Evolutionary conservation across 164 flowering plant species (phyloP), one percentile per base, ranked within the genome.

Genomic region (Protea cynaroides): DNA sequence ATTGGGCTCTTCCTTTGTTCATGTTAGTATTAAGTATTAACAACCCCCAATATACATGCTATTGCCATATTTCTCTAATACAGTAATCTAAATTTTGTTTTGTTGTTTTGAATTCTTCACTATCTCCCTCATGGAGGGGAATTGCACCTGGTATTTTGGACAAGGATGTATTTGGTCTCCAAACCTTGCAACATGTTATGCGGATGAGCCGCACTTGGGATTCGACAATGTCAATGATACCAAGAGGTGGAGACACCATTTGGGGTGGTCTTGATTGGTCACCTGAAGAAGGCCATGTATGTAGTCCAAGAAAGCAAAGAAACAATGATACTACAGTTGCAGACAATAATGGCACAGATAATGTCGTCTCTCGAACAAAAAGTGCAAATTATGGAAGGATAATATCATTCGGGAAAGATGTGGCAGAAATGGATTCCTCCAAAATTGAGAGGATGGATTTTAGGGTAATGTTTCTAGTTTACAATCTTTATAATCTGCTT

Each of bases 211-310:
- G 98, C 23, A 86, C 97, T 34, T 93, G 97, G 97, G 98, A 93
- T 78, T 82, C 98, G 59, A 93, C 98, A 46, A 86, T 90, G 98
- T 93, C 98, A 47, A 93, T 93, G 98, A 76, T 93, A 66, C 98
- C 96, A 23, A 90, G 79, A 77, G 98, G 98, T 34, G 98, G 98
- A 62, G 90, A 90, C 64, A 84, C 86, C 17, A 87, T 93, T 38
- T 93, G 98, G 98, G 98, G 98, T 61, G 88, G 78, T 71, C 83
- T 90, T 57, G 92, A 93, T 60, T 88, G 97, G 97, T 81, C 97
- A 25, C 99, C 99, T 7, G 99, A 95, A 69, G 90, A 87, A 75
- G 81, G 84, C 52, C 76, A 71, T 68, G 54, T 46, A 44, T 79
- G 83, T 46, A 61, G 50, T 66, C 72, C 65, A 52, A 85, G 74